These are phyloP conservation scores for Breynia disticha DNA, from an alignment of 441 rosid species.

Conservation along the genomic window DNA sequence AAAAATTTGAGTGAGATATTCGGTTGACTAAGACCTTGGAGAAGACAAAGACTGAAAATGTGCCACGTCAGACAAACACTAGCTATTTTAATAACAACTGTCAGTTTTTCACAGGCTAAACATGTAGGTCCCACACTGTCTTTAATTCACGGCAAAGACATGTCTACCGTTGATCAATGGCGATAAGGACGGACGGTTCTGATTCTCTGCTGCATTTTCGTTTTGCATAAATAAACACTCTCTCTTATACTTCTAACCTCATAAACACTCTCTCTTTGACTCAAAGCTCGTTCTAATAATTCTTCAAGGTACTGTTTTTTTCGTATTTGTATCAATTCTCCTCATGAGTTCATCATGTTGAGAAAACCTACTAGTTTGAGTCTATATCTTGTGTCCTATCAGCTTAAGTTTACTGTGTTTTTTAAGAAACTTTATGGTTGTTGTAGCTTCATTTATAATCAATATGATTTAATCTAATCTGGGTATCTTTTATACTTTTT, in stretches of 20 bases:
- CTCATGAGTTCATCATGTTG: background rate
- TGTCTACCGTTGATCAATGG: background rate
- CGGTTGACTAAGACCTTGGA: too few species aligned
- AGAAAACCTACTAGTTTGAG: too few species aligned
- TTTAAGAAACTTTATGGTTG: too few species aligned
- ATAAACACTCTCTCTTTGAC: slow-evolving; percentile 1
- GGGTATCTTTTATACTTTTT: background rate
- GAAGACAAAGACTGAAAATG: slow-evolving; percentile 1
- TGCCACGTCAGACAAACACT: slow-evolving; percentile 1
- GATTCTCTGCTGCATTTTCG: slow-evolving; percentile 1
- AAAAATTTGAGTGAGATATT: too few species aligned
- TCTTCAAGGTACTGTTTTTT: slow-evolving; percentile 13
- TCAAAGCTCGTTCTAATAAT: slow-evolving; percentile 1
- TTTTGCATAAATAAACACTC: too few species aligned
- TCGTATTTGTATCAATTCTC: background rate
- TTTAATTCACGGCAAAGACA: slow-evolving; percentile 2
- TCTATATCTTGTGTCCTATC: too few species aligned
- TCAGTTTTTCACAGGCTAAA: background rate
- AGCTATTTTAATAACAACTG: slow-evolving; percentile 3
- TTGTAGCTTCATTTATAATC: too few species aligned
- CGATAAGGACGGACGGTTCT: slow-evolving; percentile 8
- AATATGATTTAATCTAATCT: background rate
- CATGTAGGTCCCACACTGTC: background rate
- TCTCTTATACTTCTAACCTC: background rate
- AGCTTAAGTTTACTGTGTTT: too few species aligned